Conservation (phyloP, 495 filamentous ascomycete species). For the Penicillium arizonense region DNA sequence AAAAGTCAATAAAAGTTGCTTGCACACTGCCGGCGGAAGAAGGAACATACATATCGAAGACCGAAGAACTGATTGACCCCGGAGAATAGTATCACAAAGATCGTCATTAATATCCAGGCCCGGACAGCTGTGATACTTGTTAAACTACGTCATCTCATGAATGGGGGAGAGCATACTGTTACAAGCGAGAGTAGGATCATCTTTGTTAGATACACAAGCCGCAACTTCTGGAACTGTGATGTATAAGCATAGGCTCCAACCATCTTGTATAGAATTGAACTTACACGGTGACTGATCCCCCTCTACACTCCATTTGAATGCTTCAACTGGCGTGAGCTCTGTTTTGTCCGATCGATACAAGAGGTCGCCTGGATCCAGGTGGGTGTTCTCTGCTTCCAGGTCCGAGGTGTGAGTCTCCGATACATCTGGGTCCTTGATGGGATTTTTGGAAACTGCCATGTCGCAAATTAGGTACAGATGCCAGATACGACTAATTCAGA, state of each 20-base stretch:
- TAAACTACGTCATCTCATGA: background rate
- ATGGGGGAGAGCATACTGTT: slow-evolving; percentile 15
- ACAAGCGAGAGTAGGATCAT: slow-evolving; percentile 23
- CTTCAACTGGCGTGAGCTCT: slow-evolving; percentile 24
- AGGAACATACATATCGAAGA: slow-evolving; percentile 24
- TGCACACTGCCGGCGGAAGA: too few relatives aligned
- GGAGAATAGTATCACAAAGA: slow-evolving; percentile 27
- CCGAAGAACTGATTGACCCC: slow-evolving; percentile 29
- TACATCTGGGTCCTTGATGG: background rate
- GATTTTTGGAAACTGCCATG: slow-evolving; percentile 1
- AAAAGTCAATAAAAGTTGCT: background rate
- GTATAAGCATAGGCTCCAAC: background rate
- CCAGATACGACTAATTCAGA: background rate
- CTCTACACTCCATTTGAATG: slow-evolving; percentile 27
- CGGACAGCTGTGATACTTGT: slow-evolving; percentile 18
- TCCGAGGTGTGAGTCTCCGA: background rate
- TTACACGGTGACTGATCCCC: slow-evolving; percentile 28
- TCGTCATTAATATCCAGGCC: slow-evolving; percentile 24
- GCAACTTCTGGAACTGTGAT: slow-evolving; percentile 27
- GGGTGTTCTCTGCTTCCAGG: slow-evolving; percentile 7
- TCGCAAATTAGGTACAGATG: background rate
- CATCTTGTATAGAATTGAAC: background rate
- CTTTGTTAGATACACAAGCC: slow-evolving; percentile 28
- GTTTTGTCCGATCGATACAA: slow-evolving; percentile 5
- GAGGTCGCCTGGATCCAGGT: background rate